Evolutionary conservation across 2,329 filamentous ascomycete genomes (phyloP).

Genomic region (Talaromyces verruculosus): DNA sequence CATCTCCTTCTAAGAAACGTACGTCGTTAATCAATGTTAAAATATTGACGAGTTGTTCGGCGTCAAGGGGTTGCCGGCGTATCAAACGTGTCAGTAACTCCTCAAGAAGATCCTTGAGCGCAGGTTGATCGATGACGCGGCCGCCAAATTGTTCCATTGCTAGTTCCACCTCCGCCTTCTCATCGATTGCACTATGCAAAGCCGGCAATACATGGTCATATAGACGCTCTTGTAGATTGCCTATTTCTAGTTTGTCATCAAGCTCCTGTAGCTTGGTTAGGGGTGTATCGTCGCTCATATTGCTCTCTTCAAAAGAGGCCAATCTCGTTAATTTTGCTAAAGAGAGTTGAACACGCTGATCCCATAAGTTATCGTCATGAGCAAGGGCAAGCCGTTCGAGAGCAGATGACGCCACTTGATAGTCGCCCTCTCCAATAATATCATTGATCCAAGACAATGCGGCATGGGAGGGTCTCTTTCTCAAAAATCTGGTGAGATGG

Average conservation of each 20-base stretch:
- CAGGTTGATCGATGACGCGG: conserved; percentile 58
- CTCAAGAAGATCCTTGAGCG: conserved; percentile 69
- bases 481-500: conserved; percentile 75
- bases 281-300: conserved; percentile 36
- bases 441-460: conserved; percentile 96
- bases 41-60: conserved; percentile 58
- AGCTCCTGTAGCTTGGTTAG: conserved; percentile 53
- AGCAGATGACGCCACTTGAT: conserved; percentile 68
- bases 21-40: conserved; percentile 73
- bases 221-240: conserved; percentile 76
- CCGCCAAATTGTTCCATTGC: conserved; percentile 67
- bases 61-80: conserved; percentile 65
- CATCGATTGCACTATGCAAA: conserved; percentile 72
- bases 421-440: conserved; percentile 72
- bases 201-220: conserved; percentile 69
- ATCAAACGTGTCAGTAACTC: conserved; percentile 69
- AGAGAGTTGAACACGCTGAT: conserved; percentile 88
- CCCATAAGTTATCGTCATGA: conserved; percentile 80
- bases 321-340: conserved; percentile 79
- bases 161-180: conserved; percentile 72
- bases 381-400: conserved; percentile 68
- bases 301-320: conserved; percentile 54
- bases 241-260: conserved; percentile 65
- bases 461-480: conserved; percentile 67
- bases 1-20: conserved; percentile 46